These are phyloP conservation scores for Earliella scabrosa DNA, from an alignment of 1,284 basidiomycete species.

Conservation along the genomic window DNA sequence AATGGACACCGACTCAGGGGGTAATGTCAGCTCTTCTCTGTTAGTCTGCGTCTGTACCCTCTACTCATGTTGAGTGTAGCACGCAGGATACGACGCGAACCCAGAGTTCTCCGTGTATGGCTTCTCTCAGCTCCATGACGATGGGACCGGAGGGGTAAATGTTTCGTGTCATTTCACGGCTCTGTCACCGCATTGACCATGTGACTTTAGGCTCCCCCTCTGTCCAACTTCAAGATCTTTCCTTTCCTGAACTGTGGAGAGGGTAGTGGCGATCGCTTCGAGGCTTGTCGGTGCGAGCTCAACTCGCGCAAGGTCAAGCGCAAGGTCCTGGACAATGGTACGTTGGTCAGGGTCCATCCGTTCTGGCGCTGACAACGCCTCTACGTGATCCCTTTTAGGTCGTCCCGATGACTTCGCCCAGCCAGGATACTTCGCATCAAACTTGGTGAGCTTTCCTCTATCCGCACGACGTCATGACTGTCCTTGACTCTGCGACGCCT, in stretches of 20 bases:
- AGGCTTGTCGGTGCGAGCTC: slow-evolving; percentile 52
- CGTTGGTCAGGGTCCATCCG: neutral
- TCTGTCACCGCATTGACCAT: neutral
- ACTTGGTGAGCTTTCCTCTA: slow-evolving; percentile 44
- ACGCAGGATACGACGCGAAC: slow-evolving; percentile 61
- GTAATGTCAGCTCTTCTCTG: slow-evolving; percentile 52
- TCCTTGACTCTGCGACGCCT: neutral
- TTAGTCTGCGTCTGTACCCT: neutral
- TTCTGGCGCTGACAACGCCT: neutral
- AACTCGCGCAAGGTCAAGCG: slow-evolving; percentile 47
- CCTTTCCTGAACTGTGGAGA: slow-evolving; percentile 52
- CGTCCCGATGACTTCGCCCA: slow-evolving; percentile 60
- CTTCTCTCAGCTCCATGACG: slow-evolving; percentile 67
- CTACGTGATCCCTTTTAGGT: slow-evolving; percentile 46
- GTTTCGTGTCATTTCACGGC: neutral
- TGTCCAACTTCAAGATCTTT: slow-evolving; percentile 67
- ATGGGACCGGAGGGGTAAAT: slow-evolving; percentile 62
- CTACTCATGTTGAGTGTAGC: slow-evolving; percentile 30
- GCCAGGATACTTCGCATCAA: slow-evolving; percentile 67
- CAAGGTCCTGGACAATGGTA: slow-evolving; percentile 50
- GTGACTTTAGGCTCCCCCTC: slow-evolving; percentile 49
- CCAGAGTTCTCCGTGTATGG: slow-evolving; percentile 55
- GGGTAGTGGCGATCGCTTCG: slow-evolving; percentile 38
- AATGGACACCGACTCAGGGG: slow-evolving; percentile 67
- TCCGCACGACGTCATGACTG: neutral